A percentile compares a stretch with the other conserved stretches of the same genome.
Evolutionary conservation across 2,329 filamentous ascomycete species (phyloP).

Genomic region (Beauveria pseudobassiana): DNA sequence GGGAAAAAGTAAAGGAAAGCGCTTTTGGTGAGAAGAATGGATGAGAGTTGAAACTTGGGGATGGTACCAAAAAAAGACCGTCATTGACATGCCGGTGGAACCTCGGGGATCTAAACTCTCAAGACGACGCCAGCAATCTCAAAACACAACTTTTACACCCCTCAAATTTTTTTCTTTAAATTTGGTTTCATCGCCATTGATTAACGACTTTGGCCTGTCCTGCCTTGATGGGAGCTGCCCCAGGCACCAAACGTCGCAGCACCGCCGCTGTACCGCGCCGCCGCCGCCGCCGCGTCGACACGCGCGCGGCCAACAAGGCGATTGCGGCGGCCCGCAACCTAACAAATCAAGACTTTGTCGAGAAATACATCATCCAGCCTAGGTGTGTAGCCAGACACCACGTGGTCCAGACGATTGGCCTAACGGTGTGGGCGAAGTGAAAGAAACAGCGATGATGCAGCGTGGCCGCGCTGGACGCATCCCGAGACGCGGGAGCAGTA

Average conservation of each 20-base stretch:
- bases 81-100: neutral
- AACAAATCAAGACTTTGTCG: constrained; percentile 39
- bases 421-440: too few relatives aligned
- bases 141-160: neutral
- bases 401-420: too few relatives aligned
- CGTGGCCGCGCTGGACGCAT: constrained; percentile 42
- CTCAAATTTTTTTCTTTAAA: neutral
- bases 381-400: constrained; percentile 25
- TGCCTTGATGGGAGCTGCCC: neutral
- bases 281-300: neutral
- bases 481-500: constrained; percentile 36
- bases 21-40: neutral
- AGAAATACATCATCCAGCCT: constrained; percentile 39
- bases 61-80: neutral
- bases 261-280: neutral
- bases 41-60: neutral
- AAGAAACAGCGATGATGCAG: neutral
- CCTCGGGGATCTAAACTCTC: neutral
- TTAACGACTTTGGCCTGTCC: too few relatives aligned
- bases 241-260: neutral
- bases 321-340: constrained; percentile 44
- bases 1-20: neutral
- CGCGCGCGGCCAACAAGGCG: constrained; percentile 19
- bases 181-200: too few relatives aligned
- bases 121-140: neutral